Percentiles rank a stretch among this genome's conserved stretches.
phyloP scores from a whole-genome alignment of 306 rosid species.

The Prunus mongolica region DNA sequence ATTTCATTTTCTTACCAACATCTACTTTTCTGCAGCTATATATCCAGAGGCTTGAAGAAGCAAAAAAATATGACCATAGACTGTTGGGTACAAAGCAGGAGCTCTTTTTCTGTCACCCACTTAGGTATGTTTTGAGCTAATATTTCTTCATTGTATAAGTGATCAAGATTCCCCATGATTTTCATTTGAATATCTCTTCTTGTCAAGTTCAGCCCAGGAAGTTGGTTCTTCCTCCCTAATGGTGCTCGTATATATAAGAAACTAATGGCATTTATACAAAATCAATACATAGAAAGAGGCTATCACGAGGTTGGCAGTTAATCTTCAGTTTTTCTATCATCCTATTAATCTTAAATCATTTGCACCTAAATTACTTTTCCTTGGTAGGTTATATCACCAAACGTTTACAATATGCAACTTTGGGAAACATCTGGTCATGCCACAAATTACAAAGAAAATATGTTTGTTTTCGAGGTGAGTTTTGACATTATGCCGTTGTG shows the following conservation, averaged over 20 bases:
- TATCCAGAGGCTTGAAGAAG: constrained; percentile 66
- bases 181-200: not conserved
- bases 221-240: constrained; percentile 96
- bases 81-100: constrained; percentile 88
- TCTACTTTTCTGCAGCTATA: constrained; percentile 48
- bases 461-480: constrained; percentile 89
- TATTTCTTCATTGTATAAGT: not conserved
- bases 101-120: constrained; percentile 84
- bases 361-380: constrained; percentile 25
- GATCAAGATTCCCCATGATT: not conserved
- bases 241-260: constrained; percentile 83
- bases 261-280: constrained; percentile 65
- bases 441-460: constrained; percentile 82
- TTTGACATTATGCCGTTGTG: not conserved
- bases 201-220: constrained; percentile 75
- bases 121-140: constrained; percentile 49
- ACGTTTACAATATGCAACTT: constrained; percentile 87
- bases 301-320: constrained; percentile 73
- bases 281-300: constrained; percentile 79
- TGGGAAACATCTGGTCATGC: constrained; percentile 99
- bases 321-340: constrained; percentile 14
- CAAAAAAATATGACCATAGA: constrained; percentile 92
- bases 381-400: constrained; percentile 84
- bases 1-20: constrained; percentile 13
- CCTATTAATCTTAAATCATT: not conserved